A percentile compares a stretch with the other conserved stretches of the same genome.
Evolutionary conservation across 2,329 filamentous ascomycete genomes (phyloP).

Genomic region (Eurotiales sp.): DNA sequence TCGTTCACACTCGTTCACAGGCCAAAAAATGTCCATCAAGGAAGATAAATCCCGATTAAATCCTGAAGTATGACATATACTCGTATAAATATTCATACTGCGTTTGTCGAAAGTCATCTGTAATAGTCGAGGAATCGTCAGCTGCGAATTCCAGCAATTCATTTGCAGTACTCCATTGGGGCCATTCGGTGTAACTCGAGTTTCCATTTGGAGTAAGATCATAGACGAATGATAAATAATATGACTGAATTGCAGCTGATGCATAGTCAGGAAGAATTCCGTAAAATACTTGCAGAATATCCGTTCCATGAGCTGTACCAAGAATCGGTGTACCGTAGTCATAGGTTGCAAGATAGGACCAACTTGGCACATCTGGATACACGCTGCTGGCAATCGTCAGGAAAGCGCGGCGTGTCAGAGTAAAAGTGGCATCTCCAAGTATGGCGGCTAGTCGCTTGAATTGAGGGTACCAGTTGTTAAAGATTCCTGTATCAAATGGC

Average conservation of each 20-base stretch:
- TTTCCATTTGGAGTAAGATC: slow-evolving; percentile 65
- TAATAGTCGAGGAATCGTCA: slow-evolving; percentile 33
- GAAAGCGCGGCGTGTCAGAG: slow-evolving; percentile 63
- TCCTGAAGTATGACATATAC: background rate
- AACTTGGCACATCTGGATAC: slow-evolving; percentile 59
- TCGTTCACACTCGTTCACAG: too few species aligned
- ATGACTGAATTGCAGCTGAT: slow-evolving; percentile 54
- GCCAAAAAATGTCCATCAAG: too few species aligned
- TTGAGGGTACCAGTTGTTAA: slow-evolving; percentile 72
- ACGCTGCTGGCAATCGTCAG: slow-evolving; percentile 47
- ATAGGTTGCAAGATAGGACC: slow-evolving; percentile 74
- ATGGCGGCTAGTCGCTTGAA: slow-evolving; percentile 75
- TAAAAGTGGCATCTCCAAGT: slow-evolving; percentile 72
- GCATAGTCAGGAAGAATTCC: slow-evolving; percentile 56
- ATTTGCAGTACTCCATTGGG: slow-evolving; percentile 49
- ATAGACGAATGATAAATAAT: slow-evolving; percentile 71
- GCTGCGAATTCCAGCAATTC: slow-evolving; percentile 51
- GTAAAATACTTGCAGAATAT: slow-evolving; percentile 60
- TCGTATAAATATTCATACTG: slow-evolving; percentile 39
- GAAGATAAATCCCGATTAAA: background rate
- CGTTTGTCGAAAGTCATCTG: slow-evolving; percentile 49
- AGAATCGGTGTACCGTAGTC: slow-evolving; percentile 66
- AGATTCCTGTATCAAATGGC: slow-evolving; percentile 64
- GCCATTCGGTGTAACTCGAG: slow-evolving; percentile 47
- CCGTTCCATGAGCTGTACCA: slow-evolving; percentile 71